Percentiles rank a stretch among this genome's conserved stretches.
Evolutionary conservation across 495 filamentous ascomycete genomes (phyloP).

Genomic region (Pyronema omphalodes): DNA sequence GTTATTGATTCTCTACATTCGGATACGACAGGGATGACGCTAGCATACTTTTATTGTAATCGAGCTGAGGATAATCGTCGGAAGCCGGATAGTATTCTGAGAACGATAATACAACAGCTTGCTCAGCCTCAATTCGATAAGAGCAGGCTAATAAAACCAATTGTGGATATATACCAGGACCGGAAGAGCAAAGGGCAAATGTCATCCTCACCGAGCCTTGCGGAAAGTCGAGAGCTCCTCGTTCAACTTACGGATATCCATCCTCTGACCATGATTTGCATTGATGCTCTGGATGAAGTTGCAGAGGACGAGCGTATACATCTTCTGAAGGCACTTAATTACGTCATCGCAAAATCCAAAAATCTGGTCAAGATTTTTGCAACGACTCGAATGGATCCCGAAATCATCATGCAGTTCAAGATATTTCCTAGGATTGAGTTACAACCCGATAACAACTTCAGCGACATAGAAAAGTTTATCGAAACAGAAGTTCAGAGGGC

Average conservation of each 20-base stretch:
- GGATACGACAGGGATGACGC: neutral
- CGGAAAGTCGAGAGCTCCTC: neutral
- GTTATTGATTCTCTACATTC: neutral
- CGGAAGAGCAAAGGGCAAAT: no score
- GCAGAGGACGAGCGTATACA: no score
- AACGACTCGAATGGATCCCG: no score
- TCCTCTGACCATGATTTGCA: slow-evolving; percentile 6
- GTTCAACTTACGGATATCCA: neutral
- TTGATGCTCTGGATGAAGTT: slow-evolving; percentile 18
- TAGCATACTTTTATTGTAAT: slow-evolving; percentile 13
- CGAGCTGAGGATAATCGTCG: neutral
- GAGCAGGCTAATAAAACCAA: neutral
- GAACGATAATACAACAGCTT: slow-evolving; percentile 8
- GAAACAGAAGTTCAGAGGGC: no score
- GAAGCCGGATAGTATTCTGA: slow-evolving; percentile 3
- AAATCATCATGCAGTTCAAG: no score
- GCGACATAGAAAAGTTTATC: no score
- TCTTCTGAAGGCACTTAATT: no score
- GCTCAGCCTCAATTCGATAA: neutral
- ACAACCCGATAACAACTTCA: no score
- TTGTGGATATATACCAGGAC: slow-evolving; percentile 2
- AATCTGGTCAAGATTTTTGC: no score
- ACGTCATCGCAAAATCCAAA: no score
- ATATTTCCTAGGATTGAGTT: no score
- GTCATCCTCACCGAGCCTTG: neutral